Percentiles rank a stretch among this genome's conserved stretches.
phyloP scores from a whole-genome alignment of 2,329 filamentous ascomycete species.

The Fusarium sp. region DNA sequence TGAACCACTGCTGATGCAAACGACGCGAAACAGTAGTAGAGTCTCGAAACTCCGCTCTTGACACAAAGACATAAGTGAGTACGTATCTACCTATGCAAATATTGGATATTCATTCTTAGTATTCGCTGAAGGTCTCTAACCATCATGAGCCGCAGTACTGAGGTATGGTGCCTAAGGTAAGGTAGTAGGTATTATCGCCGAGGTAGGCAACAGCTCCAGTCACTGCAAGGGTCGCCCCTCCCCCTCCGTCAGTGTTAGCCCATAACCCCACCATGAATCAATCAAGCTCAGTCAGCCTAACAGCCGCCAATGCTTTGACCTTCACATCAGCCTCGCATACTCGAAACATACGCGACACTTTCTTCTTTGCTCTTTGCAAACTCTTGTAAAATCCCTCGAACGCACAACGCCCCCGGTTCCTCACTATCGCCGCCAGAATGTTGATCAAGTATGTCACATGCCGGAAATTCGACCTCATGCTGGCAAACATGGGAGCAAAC shows the following conservation, averaged over 20 bases:
- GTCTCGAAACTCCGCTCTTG: background rate
- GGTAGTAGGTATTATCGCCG: background rate
- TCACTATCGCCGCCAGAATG: conserved; percentile 42
- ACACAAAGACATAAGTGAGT: background rate
- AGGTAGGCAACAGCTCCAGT: conserved; percentile 5
- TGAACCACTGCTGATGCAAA: background rate
- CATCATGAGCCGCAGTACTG: background rate
- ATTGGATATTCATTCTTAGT: background rate
- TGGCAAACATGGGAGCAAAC: conserved; percentile 9
- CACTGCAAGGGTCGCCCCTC: conserved; percentile 27
- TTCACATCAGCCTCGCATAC: conserved; percentile 37
- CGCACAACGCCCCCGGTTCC: background rate
- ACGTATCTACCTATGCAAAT: background rate
- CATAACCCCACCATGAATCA: conserved; percentile 37
- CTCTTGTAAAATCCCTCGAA: background rate
- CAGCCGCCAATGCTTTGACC: conserved; percentile 11
- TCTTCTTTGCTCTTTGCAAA: background rate
- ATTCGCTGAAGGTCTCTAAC: background rate
- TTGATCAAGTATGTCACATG: conserved; percentile 59
- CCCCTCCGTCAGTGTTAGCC: conserved; percentile 21
- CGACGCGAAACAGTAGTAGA: background rate
- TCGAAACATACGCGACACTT: conserved; percentile 1
- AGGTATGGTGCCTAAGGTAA: background rate
- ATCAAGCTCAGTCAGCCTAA: conserved; percentile 33
- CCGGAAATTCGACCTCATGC: conserved; percentile 8